phyloP scores from a whole-genome alignment of 2,329 filamentous ascomycete species.

The Anthostomella pinea region DNA sequence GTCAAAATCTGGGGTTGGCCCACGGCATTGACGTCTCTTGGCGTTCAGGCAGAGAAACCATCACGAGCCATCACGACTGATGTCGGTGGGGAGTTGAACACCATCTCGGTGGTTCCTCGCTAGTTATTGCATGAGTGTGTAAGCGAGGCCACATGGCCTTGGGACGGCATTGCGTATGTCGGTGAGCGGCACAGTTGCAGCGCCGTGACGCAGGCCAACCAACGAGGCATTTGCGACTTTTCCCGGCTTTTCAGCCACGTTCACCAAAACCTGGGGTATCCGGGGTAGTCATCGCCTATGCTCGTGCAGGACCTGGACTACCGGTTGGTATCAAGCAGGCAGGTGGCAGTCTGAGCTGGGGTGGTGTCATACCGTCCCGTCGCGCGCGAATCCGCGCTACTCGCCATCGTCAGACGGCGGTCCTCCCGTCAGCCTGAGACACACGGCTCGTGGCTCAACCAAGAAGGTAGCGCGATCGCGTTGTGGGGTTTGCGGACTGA shows the following conservation, averaged over 20 bases:
- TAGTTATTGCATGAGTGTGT: neutral
- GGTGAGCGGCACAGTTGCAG: neutral
- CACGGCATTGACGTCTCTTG: no score
- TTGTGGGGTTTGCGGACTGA: conserved; percentile 5
- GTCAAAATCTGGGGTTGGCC: neutral
- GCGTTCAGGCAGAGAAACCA: no score
- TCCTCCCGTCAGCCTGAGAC: neutral
- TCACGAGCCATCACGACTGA: no score
- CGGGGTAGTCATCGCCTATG: neutral
- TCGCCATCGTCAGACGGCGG: neutral
- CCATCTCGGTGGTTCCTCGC: no score
- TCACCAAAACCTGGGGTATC: neutral
- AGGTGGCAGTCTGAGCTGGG: no score
- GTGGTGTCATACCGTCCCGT: no score
- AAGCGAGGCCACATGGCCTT: conserved; percentile 1
- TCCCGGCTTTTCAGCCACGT: conserved; percentile 3
- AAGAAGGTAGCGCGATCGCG: neutral
- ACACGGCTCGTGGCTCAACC: neutral
- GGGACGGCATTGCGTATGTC: neutral
- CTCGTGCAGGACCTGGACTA: no score
- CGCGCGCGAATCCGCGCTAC: no score
- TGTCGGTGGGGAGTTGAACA: no score
- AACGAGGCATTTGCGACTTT: neutral
- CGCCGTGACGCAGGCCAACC: conserved; percentile 1
- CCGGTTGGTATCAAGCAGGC: no score